These are phyloP conservation scores for Micromonas commoda DNA, from an alignment of 139 green algal genomes.

Conservation along the genomic window DNA sequence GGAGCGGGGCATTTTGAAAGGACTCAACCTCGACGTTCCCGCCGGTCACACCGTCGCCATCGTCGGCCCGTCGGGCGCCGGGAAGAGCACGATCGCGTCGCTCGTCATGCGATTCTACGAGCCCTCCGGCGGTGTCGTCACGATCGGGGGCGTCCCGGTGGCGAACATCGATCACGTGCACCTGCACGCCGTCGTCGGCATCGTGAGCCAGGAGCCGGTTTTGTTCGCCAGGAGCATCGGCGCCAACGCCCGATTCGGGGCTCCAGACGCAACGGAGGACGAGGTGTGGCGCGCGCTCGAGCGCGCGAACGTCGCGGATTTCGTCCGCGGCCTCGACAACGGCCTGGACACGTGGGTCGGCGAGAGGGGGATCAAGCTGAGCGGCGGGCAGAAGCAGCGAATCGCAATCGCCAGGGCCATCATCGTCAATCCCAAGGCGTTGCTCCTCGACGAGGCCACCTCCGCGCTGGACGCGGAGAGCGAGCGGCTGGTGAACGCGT, in stretches of 20 bases:
- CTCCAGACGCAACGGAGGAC: conserved; percentile 30
- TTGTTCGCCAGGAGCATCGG: conserved; percentile 1
- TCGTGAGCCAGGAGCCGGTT: conserved; percentile 74
- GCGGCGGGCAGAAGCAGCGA: conserved; percentile 89
- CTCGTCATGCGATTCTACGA: conserved; percentile 88
- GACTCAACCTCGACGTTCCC: conserved; percentile 29
- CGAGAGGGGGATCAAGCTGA: conserved; percentile 83
- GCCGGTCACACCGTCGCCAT: conserved; percentile 68
- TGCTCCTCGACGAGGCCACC: conserved; percentile 92
- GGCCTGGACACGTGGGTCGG: conserved; percentile 82
- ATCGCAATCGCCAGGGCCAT: conserved; percentile 82
- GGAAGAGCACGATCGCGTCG: conserved; percentile 84
- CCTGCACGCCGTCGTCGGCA: conserved; percentile 53
- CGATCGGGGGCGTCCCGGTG: neutral
- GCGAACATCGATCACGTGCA: conserved; percentile 50
- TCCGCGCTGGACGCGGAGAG: conserved; percentile 77
- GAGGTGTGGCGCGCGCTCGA: conserved; percentile 23
- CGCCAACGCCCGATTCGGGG: neutral
- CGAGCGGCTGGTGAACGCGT: conserved; percentile 11
- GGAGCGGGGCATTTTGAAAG: conserved; percentile 28
- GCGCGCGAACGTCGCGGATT: conserved; percentile 55
- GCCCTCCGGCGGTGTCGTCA: conserved; percentile 32
- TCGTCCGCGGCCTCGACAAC: conserved; percentile 78
- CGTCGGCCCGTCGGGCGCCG: conserved; percentile 72
- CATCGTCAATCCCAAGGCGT: conserved; percentile 61